These are phyloP conservation scores for Cyberlindnera xishuangbannaensis DNA, from an alignment of 805 yeast genomes.

Conservation along the genomic window DNA sequence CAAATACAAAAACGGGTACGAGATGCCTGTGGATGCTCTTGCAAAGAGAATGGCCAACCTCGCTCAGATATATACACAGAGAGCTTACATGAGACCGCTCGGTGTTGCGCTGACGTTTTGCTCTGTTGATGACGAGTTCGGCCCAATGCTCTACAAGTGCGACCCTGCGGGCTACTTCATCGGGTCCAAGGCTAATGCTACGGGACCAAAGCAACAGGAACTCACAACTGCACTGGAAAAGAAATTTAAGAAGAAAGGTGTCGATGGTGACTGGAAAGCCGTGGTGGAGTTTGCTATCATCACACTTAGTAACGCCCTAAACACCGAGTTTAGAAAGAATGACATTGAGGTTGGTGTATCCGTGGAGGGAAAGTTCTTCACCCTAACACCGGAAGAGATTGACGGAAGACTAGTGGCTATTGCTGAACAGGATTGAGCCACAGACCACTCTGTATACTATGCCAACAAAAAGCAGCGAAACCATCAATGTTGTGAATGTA, in stretches of 20 bases:
- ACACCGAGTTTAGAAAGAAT: conserved; percentile 89
- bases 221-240: conserved; percentile 86
- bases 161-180: conserved; percentile 97
- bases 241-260: conserved; percentile 69
- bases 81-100: conserved; percentile 97
- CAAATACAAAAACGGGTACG: conserved; percentile 90
- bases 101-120: conserved; percentile 91
- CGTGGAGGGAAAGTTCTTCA: conserved; percentile 59
- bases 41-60: conserved; percentile 94
- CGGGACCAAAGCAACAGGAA: conserved; percentile 98
- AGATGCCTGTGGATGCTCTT: conserved; percentile 90
- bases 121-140: conserved; percentile 82
- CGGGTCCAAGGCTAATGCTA: conserved; percentile 86
- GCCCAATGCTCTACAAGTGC: conserved; percentile 85
- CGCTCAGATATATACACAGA: conserved; percentile 92
- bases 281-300: conserved; percentile 88
- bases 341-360: conserved; percentile 95
- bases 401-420: conserved; percentile 91
- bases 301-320: conserved; percentile 78
- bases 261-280: conserved; percentile 79
- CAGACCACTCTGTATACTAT: no score
- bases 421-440: conserved; percentile 85
- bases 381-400: conserved; percentile 77
- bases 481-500: no score
- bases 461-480: no score